A percentile compares a stretch with the other conserved stretches of the same genome.
These are phyloP conservation scores for Eimeria sp. DNA, from an alignment of 169 alveolate genomes.

Conservation along the genomic window DNA sequence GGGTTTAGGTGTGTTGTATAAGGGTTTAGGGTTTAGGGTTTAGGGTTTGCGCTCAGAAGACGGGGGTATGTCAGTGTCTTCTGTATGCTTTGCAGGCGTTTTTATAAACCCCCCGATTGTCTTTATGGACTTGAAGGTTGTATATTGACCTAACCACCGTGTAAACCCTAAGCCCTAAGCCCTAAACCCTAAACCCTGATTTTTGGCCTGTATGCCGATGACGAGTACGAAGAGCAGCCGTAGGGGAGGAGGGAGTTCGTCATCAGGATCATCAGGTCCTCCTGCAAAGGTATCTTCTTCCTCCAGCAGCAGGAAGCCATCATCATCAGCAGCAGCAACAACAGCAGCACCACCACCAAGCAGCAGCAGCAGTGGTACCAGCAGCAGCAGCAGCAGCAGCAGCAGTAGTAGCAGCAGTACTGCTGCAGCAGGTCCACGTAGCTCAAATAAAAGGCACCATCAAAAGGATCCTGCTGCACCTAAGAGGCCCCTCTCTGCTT, in stretches of 20 bases:
- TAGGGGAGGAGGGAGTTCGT: background rate
- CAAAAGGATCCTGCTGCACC: constrained; percentile 33
- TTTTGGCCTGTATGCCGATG: background rate
- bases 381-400: background rate
- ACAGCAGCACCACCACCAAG: too few species aligned
- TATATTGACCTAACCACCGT: background rate
- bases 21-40: constrained; percentile 10
- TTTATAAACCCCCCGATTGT: background rate
- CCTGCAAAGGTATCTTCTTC: background rate
- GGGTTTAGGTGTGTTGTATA: background rate
- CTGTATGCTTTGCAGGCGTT: background rate
- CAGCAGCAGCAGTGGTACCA: background rate
- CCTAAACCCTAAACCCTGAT: constrained; percentile 19
- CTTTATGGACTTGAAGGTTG: background rate
- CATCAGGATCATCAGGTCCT: constrained; percentile 5
- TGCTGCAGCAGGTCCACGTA: background rate
- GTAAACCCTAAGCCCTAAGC: background rate
- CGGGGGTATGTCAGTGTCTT: background rate
- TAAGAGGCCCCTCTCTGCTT: constrained; percentile 50
- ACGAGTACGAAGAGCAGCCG: constrained; percentile 26
- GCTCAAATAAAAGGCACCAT: constrained; percentile 17
- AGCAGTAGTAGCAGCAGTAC: constrained; percentile 52
- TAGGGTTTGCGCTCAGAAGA: background rate
- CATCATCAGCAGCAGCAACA: constrained; percentile 9
- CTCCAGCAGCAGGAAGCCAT: background rate